Base-by-base conservation (phyloP, 2,329 filamentous ascomycete genomes). In the Shiraia sp. region DNA sequence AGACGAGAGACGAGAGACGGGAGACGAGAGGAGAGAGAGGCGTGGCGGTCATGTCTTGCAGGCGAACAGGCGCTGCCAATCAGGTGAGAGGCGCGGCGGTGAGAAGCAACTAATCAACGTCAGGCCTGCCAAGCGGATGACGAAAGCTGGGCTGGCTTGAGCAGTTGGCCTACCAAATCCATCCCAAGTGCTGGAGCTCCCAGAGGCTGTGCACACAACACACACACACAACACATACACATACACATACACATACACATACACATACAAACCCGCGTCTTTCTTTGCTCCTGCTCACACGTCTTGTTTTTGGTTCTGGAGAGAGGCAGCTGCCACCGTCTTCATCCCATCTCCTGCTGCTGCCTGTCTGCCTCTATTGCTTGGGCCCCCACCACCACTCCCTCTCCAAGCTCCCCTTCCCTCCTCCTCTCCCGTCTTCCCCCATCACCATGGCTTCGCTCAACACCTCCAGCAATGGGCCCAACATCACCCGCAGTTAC, bases 371-470 rank as follows among this genome's bases (percentile, higher is more conserved):
- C 31, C 30, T 25, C 23, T 22, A 28, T 22, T 27, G 31, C 28
- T 31, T 24, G 24, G 19, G 31, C 30, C 15, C 24, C 16, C 10
- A n/a, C 13, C n/a, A 27, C n/a, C 34, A 28, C 22, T 36, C 34
- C 33, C 33, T 36, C 39, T 29, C 24, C 24, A n/a, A n/a, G n/a
- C 32, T 35, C 34, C 36, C 39, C 26, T 29, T 32, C 41, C 27
- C 26, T 34, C 34, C 23, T 28, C 32, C 16, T 26, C 28, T 28
- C 39, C 33, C 28, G 22, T 16, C 31, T 26, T 23, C 40, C 35
- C 27, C 49, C 31, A 14, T 86, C 51, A 90, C 84, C 46, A 96
- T 97, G 89, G 86, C 78, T 44, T 69, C 90, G 40, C 73, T 80
- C 59, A 79, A 80, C 61, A 72, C 75, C 39, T 79, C 77, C 45